Evolutionary conservation across 805 yeast species (phyloP).

Genomic region (Peterozyma xylosa): DNA sequence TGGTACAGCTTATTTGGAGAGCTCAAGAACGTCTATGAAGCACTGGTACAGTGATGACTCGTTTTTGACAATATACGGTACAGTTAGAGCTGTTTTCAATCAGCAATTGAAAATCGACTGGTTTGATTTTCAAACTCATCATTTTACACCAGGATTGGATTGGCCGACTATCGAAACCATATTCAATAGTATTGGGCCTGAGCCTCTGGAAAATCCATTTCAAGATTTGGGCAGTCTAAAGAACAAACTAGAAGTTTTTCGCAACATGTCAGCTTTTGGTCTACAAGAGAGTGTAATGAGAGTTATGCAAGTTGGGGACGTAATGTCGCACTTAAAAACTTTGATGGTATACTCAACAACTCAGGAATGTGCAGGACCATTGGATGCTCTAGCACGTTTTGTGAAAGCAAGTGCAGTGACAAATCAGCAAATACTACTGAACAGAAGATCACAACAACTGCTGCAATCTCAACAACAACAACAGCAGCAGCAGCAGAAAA

Average conservation of each 20-base stretch:
- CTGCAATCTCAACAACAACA: slow-evolving; percentile 15
- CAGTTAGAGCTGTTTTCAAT: slow-evolving; percentile 54
- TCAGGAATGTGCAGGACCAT: slow-evolving; percentile 30
- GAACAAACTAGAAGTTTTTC: slow-evolving; percentile 33
- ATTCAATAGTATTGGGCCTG: slow-evolving; percentile 21
- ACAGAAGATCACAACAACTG: slow-evolving; percentile 20
- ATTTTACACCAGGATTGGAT: slow-evolving; percentile 37
- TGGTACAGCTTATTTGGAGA: slow-evolving; percentile 46
- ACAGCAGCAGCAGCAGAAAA: slow-evolving; percentile 15
- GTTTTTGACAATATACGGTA: slow-evolving; percentile 53
- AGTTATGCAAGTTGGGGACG: slow-evolving; percentile 68
- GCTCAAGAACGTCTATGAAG: slow-evolving; percentile 39
- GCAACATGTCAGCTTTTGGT: slow-evolving; percentile 49
- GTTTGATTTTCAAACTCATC: slow-evolving; percentile 51
- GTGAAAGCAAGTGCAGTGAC: slow-evolving; percentile 2
- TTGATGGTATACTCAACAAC: slow-evolving; percentile 34
- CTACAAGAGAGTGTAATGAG: slow-evolving; percentile 60
- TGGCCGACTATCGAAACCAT: slow-evolving; percentile 37
- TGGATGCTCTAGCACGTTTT: slow-evolving; percentile 37
- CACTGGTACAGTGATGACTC: slow-evolving; percentile 66
- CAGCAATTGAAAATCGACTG: slow-evolving; percentile 62
- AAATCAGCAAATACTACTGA: slow-evolving; percentile 13
- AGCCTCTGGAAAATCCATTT: slow-evolving; percentile 5
- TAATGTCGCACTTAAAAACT: slow-evolving; percentile 64
- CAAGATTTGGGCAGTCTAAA: slow-evolving; percentile 3